Base-by-base conservation (phyloP, 192 early-diverging fungal genomes). In the Podila verticillata region DNA sequence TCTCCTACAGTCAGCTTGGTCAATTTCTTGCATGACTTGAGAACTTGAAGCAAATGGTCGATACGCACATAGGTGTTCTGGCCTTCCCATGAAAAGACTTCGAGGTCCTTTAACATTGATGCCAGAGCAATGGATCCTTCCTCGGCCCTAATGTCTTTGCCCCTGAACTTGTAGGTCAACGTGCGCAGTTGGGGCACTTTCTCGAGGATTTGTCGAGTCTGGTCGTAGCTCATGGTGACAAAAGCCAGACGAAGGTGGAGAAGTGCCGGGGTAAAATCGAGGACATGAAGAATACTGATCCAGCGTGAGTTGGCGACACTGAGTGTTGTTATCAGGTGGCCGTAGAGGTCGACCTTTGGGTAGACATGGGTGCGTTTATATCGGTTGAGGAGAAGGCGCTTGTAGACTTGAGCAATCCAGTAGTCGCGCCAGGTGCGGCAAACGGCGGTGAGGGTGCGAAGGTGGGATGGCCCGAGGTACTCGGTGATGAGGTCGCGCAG, bases 401-500 rank as follows among this genome's bases (percentile, higher is more conserved):
- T 20, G 30, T 66, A 66, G 19, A 66, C 48, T 2, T 66, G n/a
- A 3, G 49, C 29, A 31, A 66, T n/a, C 65, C 65, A 66, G 51
- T 32, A 36, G 4, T n/a, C 22, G 29, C 36, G 48, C 49, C 48
- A 57, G 20, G 32, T 19, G 30, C 65, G 49, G 22, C 51, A 57
- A 7, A 35, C 51, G 15, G 29, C 31, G 36, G 51, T 56, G 9
- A 66, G 6, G 5, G 29, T 10, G 3, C 22, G 26, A 28, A 51
- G 65, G 31, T 66, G 30, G 19, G n/a, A 3, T 20, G 8, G 7
- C 7, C 17, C 17, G 22, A 66, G 48, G 65, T 57, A 56, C 13
- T 22, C 13, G 28, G 65, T 57, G 65, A 66, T 56, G 51, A 66
- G 26, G 31, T 26, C 31, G 28, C 48, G 51, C 15, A 66, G 65